Percentiles rank a stretch among this genome's conserved stretches.
Evolutionary conservation across 805 yeast genomes (phyloP).

Genomic region (Metschnikowia shivogae): DNA sequence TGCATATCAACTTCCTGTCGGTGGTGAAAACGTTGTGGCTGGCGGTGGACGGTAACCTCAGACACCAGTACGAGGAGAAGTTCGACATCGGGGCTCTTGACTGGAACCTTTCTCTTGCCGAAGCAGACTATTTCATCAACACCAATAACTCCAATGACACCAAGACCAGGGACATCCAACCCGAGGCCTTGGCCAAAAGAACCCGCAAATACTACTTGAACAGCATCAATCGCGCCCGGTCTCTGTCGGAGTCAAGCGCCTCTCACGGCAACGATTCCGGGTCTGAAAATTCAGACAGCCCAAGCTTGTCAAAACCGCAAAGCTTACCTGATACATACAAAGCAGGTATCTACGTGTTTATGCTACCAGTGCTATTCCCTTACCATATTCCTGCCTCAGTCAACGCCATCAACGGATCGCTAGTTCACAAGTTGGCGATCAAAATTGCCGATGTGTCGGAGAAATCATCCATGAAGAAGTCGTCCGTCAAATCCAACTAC

Average conservation of each 20-base stretch:
- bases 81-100: conserved; percentile 45
- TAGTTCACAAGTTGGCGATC: conserved; percentile 40
- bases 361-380: conserved; percentile 60
- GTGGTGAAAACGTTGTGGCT: conserved; percentile 49
- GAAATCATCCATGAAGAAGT: conserved; percentile 29
- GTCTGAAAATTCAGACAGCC: conserved; percentile 4
- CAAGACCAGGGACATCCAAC: conserved; percentile 35
- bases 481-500: conserved; percentile 28
- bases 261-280: conserved; percentile 1
- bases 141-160: conserved; percentile 42
- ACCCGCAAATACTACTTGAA: conserved; percentile 28
- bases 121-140: conserved; percentile 44
- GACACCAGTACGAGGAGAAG: conserved; percentile 40
- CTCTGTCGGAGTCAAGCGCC: conserved; percentile 6
- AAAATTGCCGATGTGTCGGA: conserved; percentile 38
- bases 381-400: conserved; percentile 60
- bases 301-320: not conserved
- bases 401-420: conserved; percentile 46
- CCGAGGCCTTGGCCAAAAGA: conserved; percentile 42
- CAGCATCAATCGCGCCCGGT: conserved; percentile 7
- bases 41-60: conserved; percentile 47
- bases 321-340: conserved; percentile 23
- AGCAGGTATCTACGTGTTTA: conserved; percentile 69
- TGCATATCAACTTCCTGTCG: conserved; percentile 43
- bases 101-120: conserved; percentile 38